Evolutionary conservation across 2,329 filamentous ascomycete genomes (phyloP).

Genomic region (Paradendryphiella salina): DNA sequence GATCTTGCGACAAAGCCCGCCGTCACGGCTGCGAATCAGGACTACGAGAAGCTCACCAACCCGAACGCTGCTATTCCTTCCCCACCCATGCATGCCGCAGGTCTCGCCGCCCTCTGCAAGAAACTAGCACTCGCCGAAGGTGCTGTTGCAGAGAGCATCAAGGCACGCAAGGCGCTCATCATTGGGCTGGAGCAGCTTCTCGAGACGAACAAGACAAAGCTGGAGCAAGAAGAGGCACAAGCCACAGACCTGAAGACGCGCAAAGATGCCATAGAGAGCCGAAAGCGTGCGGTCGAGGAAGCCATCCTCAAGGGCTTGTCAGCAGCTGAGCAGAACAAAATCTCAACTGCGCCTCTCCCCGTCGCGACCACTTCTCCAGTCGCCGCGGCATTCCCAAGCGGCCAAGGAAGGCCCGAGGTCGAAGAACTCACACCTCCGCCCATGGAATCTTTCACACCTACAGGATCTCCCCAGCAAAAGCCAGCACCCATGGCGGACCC

Average conservation of each 20-base stretch:
- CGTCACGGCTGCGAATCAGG: constrained; percentile 71
- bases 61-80: constrained; percentile 70
- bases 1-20: constrained; percentile 68
- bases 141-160: constrained; percentile 86
- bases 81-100: constrained; percentile 87
- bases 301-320: constrained; percentile 84
- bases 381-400: constrained; percentile 17
- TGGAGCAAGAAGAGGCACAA: constrained; percentile 70
- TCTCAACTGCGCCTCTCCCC: constrained; percentile 47
- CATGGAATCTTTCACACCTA: constrained; percentile 59
- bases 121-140: constrained; percentile 84
- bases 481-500: constrained; percentile 14
- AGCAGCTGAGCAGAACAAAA: constrained; percentile 58
- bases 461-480: constrained; percentile 50
- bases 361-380: constrained; percentile 23
- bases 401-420: constrained; percentile 74
- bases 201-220: constrained; percentile 68
- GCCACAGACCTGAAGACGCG: constrained; percentile 67
- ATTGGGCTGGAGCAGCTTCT: constrained; percentile 81
- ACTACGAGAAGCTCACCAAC: constrained; percentile 83
- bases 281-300: constrained; percentile 87
- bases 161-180: constrained; percentile 77
- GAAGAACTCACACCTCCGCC: constrained; percentile 85
- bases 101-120: constrained; percentile 86
- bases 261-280: constrained; percentile 73